A percentile compares a stretch with the other conserved stretches of the same genome.
Evolutionary conservation across 2,329 filamentous ascomycete species (phyloP).

Genomic region (Fusarium sp.): DNA sequence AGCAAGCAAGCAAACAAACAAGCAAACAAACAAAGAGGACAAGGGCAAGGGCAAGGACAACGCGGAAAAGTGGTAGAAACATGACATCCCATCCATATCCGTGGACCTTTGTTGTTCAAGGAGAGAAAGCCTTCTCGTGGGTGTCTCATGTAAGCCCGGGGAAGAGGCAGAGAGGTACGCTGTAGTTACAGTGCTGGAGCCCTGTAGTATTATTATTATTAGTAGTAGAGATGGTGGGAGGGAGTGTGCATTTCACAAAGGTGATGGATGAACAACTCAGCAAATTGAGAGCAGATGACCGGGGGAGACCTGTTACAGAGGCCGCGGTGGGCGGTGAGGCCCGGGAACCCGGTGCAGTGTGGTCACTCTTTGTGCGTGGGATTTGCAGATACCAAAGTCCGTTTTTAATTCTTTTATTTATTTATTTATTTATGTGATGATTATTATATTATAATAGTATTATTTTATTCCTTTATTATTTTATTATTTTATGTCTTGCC

Average conservation of each 20-base stretch:
- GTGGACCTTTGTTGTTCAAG: neutral
- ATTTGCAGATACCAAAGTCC: constrained; percentile 3
- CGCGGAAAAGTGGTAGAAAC: constrained; percentile 6
- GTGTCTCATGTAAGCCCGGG: constrained; percentile 34
- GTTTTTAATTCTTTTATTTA: constrained; percentile 10
- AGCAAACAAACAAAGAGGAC: neutral
- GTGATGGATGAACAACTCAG: constrained; percentile 47
- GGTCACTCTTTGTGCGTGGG: constrained; percentile 12
- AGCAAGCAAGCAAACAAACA: too few species aligned
- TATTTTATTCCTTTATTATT: neutral
- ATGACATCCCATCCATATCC: neutral
- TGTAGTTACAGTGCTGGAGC: neutral
- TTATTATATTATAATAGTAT: neutral
- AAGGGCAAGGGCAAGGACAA: constrained; percentile 18
- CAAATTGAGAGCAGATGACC: constrained; percentile 51
- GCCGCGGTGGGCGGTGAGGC: constrained; percentile 38
- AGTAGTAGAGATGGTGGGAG: constrained; percentile 30
- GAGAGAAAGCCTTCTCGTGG: constrained; percentile 6
- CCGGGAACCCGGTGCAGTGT: constrained; percentile 39
- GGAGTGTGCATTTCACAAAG: constrained; percentile 29
- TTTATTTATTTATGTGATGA: constrained; percentile 6
- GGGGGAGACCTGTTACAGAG: constrained; percentile 28
- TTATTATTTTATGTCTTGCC: constrained; percentile 9
- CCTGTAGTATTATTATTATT: constrained; percentile 17
- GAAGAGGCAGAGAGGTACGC: constrained; percentile 12